Evolutionary conservation across 78 protist species (phyloP).

Genomic region (Dictyostelium firmibasis): DNA sequence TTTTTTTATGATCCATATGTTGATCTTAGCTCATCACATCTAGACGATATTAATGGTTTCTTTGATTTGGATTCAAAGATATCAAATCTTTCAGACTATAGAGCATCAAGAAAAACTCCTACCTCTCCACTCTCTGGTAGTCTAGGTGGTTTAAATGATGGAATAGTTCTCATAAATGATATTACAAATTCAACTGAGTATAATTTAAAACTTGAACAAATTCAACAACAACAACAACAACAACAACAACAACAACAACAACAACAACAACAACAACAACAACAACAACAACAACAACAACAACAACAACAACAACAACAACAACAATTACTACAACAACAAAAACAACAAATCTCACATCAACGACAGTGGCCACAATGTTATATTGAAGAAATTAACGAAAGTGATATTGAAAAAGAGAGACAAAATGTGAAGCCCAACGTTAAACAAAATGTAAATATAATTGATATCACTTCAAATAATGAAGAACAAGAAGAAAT

Average conservation of each 20-base stretch:
- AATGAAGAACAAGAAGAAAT: background rate
- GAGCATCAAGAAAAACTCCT: background rate
- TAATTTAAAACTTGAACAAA: background rate
- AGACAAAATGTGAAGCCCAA: background rate
- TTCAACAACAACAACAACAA: background rate
- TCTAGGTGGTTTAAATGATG: background rate
- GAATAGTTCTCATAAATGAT: background rate
- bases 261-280: background rate
- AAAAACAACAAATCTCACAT: background rate
- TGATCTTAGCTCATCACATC: background rate
- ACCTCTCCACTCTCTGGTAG: background rate
- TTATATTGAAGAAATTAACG: background rate
- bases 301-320: background rate
- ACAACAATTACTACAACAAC: background rate
- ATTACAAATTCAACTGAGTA: background rate
- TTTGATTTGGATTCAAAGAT: constrained; percentile 9
- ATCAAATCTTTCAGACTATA: background rate
- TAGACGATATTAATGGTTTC: background rate
- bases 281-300: background rate
- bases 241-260: background rate
- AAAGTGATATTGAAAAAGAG: background rate
- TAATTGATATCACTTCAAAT: background rate
- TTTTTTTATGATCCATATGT: background rate
- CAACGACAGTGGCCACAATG: background rate
- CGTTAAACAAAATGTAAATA: background rate